phyloP scores from a whole-genome alignment of 1,284 basidiomycete species.

The Pholiota adiposa region DNA sequence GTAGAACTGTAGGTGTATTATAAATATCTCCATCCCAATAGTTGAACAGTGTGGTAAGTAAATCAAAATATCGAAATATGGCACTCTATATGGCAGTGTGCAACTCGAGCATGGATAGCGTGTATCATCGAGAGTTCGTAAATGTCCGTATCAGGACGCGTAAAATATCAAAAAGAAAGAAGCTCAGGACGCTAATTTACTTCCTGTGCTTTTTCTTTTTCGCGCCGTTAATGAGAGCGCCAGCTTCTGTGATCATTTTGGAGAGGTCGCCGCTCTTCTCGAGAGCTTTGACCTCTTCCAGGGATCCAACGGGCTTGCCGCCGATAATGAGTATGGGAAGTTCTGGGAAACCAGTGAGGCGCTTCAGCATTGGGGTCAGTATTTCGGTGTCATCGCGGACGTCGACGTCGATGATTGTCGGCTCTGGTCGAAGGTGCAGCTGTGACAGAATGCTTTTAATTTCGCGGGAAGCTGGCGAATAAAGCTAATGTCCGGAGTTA shows the following conservation, averaged over 20 bases:
- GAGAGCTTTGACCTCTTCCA: slow-evolving; percentile 59
- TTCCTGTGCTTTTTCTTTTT: slow-evolving; percentile 58
- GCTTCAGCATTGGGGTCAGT: slow-evolving; percentile 42
- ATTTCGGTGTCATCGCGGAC: slow-evolving; percentile 59
- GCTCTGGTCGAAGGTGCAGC: slow-evolving; percentile 67
- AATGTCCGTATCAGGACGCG: slow-evolving; percentile 19
- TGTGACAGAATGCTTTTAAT: slow-evolving; percentile 62
- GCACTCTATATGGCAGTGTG: background rate
- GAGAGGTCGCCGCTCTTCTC: slow-evolving; percentile 56
- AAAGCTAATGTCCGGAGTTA: slow-evolving; percentile 43
- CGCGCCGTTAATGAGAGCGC: slow-evolving; percentile 59
- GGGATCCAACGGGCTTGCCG: slow-evolving; percentile 61
- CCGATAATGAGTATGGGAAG: slow-evolving; percentile 77
- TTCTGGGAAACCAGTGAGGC: slow-evolving; percentile 57
- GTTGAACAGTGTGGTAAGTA: slow-evolving; percentile 1
- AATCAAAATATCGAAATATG: background rate
- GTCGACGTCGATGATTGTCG: slow-evolving; percentile 79
- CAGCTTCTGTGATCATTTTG: slow-evolving; percentile 55
- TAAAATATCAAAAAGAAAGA: slow-evolving; percentile 9
- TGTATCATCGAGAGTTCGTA: slow-evolving; percentile 10
- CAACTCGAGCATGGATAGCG: background rate
- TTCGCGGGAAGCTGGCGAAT: slow-evolving; percentile 69
- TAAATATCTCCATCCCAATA: slow-evolving; percentile 1
- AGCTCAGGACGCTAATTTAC: slow-evolving; percentile 18
- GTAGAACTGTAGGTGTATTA: background rate